Base-by-base conservation (phyloP, 2,329 filamentous ascomycete genomes). In the Plenodomus biglobosus region DNA sequence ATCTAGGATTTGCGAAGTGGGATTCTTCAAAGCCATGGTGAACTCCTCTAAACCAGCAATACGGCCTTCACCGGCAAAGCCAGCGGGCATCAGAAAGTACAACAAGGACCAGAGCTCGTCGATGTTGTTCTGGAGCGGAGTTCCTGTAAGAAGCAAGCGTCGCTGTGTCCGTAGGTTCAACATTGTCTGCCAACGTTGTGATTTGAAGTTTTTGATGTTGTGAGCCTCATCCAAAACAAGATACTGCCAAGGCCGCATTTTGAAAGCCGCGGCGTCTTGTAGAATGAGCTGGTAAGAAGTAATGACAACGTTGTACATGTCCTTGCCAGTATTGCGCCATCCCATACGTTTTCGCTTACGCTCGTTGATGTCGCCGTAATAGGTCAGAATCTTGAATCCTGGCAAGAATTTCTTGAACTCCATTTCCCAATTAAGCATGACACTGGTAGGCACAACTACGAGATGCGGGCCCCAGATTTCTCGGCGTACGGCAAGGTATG, bases 351-450 rank as follows among this genome's bases (percentile, higher is more conserved):
- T 97, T 58, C 86, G 81, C 69, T 90, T 92, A 38, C 94, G 86
- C 73, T 99, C 94, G 58, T 96, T 91, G 62, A 92, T 88, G 36
- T 87, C 90, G 37, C 95, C 94, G 68, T 97, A 99, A 75, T 99
- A 99, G 0, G 92, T 94, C 50, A 99, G 79, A 46, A 99, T 95
- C 69, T 96, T 97, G 79, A 99, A 99, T 0, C 94, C 92, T 2
- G 95, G 94, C 48, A 92, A 90, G 84, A 92, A 99, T 70, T 99
- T 99, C 68, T 97, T 97, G 80, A 99, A 99, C 73, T 99, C 94
- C 88, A 97, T 97, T 71, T 99, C 95, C 94, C 94, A 99, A 68
- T 99, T 99, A 56, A 99, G 83, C 81, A 99, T 96, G 40, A 99
- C 95, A 72, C 92, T 97, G 2, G 94, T 99, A 1, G 94, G 94